Evolutionary conservation across 2,329 filamentous ascomycete species (phyloP).

Genomic region (Calonectria naviculata): DNA sequence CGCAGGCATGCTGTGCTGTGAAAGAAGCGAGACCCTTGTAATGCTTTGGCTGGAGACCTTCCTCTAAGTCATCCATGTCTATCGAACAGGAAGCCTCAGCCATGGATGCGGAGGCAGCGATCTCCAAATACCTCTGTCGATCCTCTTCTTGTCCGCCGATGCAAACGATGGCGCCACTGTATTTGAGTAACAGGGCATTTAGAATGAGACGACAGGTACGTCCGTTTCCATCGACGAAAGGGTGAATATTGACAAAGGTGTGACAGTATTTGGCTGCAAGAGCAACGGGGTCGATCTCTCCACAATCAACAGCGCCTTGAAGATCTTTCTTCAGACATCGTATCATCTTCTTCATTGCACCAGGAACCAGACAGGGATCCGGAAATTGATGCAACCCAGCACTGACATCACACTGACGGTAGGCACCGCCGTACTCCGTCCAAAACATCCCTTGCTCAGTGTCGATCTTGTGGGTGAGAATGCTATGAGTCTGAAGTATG

Average conservation of each 20-base stretch:
- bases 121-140: not conserved
- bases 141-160: constrained; percentile 27
- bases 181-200: constrained; percentile 47
- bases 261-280: constrained; percentile 44
- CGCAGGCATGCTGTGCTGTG: not conserved
- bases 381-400: constrained; percentile 13
- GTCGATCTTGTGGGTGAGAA: constrained; percentile 25
- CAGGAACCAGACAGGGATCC: constrained; percentile 20
- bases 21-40: constrained; percentile 5
- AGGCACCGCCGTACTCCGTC: constrained; percentile 32
- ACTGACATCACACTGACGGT: constrained; percentile 35
- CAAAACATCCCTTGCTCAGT: constrained; percentile 12
- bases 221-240: constrained; percentile 51
- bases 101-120: not conserved
- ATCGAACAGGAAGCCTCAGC: not conserved
- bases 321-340: constrained; percentile 36
- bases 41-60: not conserved
- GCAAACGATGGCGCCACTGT: constrained; percentile 25
- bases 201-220: constrained; percentile 46
- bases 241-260: constrained; percentile 48
- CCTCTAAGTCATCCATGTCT: not conserved
- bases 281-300: constrained; percentile 33
- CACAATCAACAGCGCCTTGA: not conserved
- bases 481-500: constrained; percentile 37
- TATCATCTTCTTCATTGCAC: constrained; percentile 39